Conservation (phyloP, 768 basidiomycete genomes). For the Lentinus brumalis region DNA sequence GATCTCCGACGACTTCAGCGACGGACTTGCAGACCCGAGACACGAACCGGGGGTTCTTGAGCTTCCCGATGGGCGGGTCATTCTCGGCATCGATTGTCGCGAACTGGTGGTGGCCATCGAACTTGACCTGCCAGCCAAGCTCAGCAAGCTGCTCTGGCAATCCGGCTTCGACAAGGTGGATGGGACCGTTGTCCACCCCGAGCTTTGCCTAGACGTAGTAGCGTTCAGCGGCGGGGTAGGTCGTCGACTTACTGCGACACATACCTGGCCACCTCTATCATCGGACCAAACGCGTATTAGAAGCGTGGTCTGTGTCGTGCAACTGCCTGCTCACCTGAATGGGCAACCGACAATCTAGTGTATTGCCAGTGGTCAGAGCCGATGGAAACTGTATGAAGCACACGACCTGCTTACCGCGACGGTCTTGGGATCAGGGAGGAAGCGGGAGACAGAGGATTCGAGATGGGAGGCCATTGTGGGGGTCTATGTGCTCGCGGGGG, state of each 20-base stretch:
- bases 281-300: constrained; percentile 11
- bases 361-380: neutral
- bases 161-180: constrained; percentile 86
- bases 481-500: neutral
- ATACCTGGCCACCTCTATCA: constrained; percentile 66
- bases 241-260: constrained; percentile 15
- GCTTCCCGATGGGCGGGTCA: constrained; percentile 83
- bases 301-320: constrained; percentile 6
- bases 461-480: constrained; percentile 15
- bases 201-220: constrained; percentile 54
- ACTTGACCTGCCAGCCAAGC: constrained; percentile 88
- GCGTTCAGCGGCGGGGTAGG: neutral
- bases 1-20: constrained; percentile 70
- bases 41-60: constrained; percentile 91
- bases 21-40: constrained; percentile 81
- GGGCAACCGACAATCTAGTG: constrained; percentile 90
- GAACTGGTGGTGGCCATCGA: constrained; percentile 90
- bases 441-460: constrained; percentile 34
- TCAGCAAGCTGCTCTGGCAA: constrained; percentile 72
- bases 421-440: constrained; percentile 71
- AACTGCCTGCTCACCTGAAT: constrained; percentile 68
- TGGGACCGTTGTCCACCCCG: constrained; percentile 88
- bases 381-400: constrained; percentile 1
- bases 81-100: constrained; percentile 63
- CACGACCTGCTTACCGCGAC: constrained; percentile 59